Evolutionary conservation across 257 asterid species (phyloP).

Genomic region (Buddleja alternifolia): DNA sequence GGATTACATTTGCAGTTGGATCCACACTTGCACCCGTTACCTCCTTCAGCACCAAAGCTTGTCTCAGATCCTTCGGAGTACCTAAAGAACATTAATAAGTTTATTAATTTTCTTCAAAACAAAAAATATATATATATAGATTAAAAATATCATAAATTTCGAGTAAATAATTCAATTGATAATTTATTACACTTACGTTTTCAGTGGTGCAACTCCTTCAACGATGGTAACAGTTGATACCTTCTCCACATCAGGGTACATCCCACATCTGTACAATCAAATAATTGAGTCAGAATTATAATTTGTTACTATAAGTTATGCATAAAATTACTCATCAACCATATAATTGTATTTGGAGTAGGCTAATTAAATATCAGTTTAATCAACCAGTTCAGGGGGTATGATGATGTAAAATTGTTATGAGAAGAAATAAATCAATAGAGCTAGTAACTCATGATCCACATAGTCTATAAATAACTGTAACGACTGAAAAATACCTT

Average conservation of each 20-base stretch:
- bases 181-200: conserved; percentile 31
- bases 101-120: not conserved
- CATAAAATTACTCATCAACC: not conserved
- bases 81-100: conserved; percentile 14
- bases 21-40: conserved; percentile 55
- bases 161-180: not conserved
- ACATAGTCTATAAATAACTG: no score
- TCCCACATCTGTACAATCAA: conserved; percentile 41
- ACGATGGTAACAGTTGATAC: conserved; percentile 32
- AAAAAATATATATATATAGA: no score
- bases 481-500: no score
- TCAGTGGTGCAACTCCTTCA: conserved; percentile 49
- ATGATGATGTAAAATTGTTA: no score
- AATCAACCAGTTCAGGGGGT: no score
- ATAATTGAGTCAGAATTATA: not conserved
- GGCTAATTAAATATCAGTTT: no score
- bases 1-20: conserved; percentile 54
- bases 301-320: not conserved
- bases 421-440: no score
- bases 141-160: no score
- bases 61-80: conserved; percentile 38
- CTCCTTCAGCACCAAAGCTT: conserved; percentile 53
- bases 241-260: conserved; percentile 50
- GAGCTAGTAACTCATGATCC: no score
- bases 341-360: not conserved